A percentile compares a stretch with the other conserved stretches of the same genome.
Evolutionary conservation across 192 early-diverging fungal genomes (phyloP).

Genomic region (Jimgerdemannia lactiflua): DNA sequence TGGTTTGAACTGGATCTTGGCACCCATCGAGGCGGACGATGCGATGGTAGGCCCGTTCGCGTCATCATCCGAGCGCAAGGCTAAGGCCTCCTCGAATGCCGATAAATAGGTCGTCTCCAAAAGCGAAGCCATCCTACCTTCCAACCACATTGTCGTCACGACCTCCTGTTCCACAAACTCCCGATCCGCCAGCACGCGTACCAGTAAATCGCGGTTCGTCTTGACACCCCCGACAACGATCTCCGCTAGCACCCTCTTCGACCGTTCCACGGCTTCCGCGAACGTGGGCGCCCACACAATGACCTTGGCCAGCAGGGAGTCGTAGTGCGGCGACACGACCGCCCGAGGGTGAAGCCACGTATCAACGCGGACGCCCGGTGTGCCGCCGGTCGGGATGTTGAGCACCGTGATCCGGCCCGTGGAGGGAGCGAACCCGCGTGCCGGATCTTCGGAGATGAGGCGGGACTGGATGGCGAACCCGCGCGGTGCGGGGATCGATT

Average conservation of each 20-base stretch:
- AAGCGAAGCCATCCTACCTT: slow-evolving; percentile 23
- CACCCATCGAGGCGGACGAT: neutral
- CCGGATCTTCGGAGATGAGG: slow-evolving; percentile 94
- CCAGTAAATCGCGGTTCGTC: slow-evolving; percentile 92
- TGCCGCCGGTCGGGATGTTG: slow-evolving; percentile 71
- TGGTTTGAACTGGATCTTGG: slow-evolving; percentile 26
- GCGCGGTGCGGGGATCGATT: slow-evolving; percentile 50
- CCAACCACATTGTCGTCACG: slow-evolving; percentile 77
- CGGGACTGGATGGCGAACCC: slow-evolving; percentile 92
- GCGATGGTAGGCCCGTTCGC: neutral
- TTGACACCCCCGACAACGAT: slow-evolving; percentile 68
- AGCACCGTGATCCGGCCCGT: slow-evolving; percentile 32
- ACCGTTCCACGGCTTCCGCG: slow-evolving; percentile 61
- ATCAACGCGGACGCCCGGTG: slow-evolving; percentile 76
- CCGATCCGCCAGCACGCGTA: slow-evolving; percentile 66
- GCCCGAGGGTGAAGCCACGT: slow-evolving; percentile 60
- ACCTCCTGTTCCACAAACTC: slow-evolving; percentile 77
- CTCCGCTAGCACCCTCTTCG: slow-evolving; percentile 6
- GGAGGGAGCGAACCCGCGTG: slow-evolving; percentile 36
- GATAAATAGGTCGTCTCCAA: neutral
- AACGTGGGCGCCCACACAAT: slow-evolving; percentile 80
- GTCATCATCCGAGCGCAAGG: neutral
- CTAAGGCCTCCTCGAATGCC: neutral
- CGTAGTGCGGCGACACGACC: slow-evolving; percentile 74
- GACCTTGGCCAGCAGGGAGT: slow-evolving; percentile 93